A percentile compares a stretch with the other conserved stretches of the same genome.
Conservation (phyloP, 2,329 filamentous ascomycete genomes). For the Penicillium occitanis region DNA sequence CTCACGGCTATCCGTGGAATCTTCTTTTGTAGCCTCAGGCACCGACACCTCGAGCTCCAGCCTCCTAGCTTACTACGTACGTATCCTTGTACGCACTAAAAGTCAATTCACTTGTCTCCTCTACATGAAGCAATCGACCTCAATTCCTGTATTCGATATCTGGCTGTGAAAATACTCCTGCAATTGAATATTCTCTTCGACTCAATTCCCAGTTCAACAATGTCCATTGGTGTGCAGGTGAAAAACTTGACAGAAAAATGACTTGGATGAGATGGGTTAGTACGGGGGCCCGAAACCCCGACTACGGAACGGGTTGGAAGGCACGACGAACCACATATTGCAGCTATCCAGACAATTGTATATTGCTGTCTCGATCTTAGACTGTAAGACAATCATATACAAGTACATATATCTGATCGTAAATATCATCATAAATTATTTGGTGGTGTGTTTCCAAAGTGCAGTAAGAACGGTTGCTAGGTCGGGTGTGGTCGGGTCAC, state of each 20-base stretch:
- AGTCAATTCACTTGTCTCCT: not conserved
- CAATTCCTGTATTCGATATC: too few species aligned
- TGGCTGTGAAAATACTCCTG: too few species aligned
- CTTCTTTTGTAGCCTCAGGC: not conserved
- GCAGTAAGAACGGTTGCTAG: not conserved
- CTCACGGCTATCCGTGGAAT: slow-evolving; percentile 1
- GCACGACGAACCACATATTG: not conserved
- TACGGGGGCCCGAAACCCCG: slow-evolving; percentile 8
- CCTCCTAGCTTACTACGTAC: not conserved
- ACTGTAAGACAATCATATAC: too few species aligned
- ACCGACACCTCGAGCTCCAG: not conserved
- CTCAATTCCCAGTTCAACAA: too few species aligned
- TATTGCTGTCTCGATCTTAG: too few species aligned
- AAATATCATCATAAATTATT: not conserved
- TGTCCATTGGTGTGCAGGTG: not conserved
- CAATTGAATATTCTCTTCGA: too few species aligned
- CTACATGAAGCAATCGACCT: not conserved
- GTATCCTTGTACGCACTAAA: not conserved
- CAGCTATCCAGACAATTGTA: not conserved
- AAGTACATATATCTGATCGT: not conserved
- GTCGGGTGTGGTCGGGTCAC: slow-evolving; percentile 22
- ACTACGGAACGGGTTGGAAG: slow-evolving; percentile 4
- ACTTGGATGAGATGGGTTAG: slow-evolving; percentile 9
- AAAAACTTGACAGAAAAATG: slow-evolving; percentile 3
- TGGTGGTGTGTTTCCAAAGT: not conserved